Evolutionary conservation across 441 rosid species (phyloP).

Genomic region (Erodium trifolium): DNA sequence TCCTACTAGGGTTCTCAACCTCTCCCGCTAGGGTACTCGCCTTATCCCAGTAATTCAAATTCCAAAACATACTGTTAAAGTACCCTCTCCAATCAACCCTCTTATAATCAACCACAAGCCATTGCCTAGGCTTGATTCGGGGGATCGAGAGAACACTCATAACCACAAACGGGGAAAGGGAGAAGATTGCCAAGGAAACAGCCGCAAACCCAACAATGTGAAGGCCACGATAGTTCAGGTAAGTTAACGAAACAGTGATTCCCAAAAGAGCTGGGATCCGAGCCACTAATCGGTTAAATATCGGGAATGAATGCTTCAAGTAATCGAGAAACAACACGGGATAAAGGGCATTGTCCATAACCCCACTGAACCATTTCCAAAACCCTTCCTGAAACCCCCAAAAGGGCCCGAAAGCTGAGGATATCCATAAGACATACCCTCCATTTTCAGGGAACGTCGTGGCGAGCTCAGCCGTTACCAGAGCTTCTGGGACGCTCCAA

Average conservation of each 20-base stretch:
- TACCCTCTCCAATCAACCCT: constrained; percentile 78
- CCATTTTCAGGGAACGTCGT: constrained; percentile 93
- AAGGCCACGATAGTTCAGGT: constrained; percentile 79
- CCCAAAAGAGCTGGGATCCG: constrained; percentile 78
- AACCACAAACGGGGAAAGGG: constrained; percentile 66
- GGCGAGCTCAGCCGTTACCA: constrained; percentile 87
- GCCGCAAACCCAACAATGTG: constrained; percentile 80
- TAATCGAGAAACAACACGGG: constrained; percentile 89
- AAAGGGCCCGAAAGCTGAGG: constrained; percentile 85
- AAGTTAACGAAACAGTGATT: constrained; percentile 61
- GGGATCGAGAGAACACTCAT: constrained; percentile 66
- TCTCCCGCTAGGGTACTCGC: constrained; percentile 94
- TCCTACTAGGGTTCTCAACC: constrained; percentile 69
- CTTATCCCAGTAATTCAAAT: constrained; percentile 86
- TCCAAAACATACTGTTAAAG: constrained; percentile 88
- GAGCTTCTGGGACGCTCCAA: constrained; percentile 92
- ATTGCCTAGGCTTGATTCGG: constrained; percentile 45
- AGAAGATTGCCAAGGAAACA: constrained; percentile 58
- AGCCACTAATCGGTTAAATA: constrained; percentile 43
- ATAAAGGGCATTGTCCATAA: constrained; percentile 89
- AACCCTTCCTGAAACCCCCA: constrained; percentile 97
- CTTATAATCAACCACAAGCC: constrained; percentile 56
- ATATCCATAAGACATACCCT: constrained; percentile 84
- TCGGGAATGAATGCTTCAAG: constrained; percentile 72
- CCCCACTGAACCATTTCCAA: constrained; percentile 98